Evolutionary conservation across 148 eudicot genomes (phyloP), one percentile per base, ranked within the genome.

Genomic region (Fagopyrum esculentum): DNA sequence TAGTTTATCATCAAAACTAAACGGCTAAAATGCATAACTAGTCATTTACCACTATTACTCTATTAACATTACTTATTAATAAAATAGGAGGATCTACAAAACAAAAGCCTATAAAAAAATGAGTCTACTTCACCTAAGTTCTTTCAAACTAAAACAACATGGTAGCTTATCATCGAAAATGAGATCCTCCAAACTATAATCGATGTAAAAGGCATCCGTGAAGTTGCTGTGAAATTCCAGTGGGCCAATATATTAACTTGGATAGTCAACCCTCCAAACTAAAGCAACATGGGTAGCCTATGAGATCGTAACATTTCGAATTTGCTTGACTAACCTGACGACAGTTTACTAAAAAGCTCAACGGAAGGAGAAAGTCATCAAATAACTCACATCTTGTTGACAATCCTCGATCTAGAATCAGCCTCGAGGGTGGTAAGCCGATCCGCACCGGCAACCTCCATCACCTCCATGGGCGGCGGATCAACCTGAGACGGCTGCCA

Each of bases 311-410:
- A 11, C 11, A 26, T 11, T 22, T 22, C 64, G 30, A 35, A 9
- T 40, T 66, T 66, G 71, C 43, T 66, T 15, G 30, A 9, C 19
- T 9, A 19, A 2, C 12, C 5, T 29, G 16, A 5, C 30, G 2
- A 26, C 16, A 35, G 3, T 35, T 35, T 35, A 35, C 30, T 29
- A 29, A 63, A 29, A 63, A n/a, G 4, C 29, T 30, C n/a, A 30
- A 11, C 12, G 35, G 45, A 63, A 60, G n/a, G 46, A 2, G 43
- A 40, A 45, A 47, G 4, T 5, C 19, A 35, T 17, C 47, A 43
- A 73, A 11, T 56, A 17, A 40, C 76, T 73, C 50, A 73, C 76
- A 73, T 73, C 68, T 73, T 52, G 17, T 54, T 73, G 9, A 54
- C 76, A 43, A 73, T 73, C 66, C 76, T 16, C 3, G 35, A 4